Evolutionary conservation across 257 asterid genomes (phyloP).

Genomic region (Solanum sejunctum): DNA sequence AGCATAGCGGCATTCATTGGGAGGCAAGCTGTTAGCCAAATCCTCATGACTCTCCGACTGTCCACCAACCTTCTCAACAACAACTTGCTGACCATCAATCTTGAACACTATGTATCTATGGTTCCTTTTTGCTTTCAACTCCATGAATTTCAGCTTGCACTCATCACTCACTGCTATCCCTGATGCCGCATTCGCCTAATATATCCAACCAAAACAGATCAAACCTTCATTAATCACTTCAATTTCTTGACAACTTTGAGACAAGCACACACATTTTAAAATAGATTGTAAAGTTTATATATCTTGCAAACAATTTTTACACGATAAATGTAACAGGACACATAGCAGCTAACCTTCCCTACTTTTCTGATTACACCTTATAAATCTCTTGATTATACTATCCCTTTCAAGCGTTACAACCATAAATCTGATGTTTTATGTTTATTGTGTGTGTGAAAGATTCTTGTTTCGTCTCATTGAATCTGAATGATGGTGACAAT

Average conservation of each 20-base stretch:
- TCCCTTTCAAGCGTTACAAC: background rate
- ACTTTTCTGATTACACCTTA: background rate
- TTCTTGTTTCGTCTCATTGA: background rate
- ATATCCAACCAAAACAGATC: background rate
- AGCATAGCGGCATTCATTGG: constrained; percentile 50
- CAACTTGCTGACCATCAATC: constrained; percentile 45
- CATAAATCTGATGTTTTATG: background rate
- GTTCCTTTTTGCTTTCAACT: constrained; percentile 53
- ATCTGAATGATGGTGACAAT: background rate
- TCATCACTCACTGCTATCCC: constrained; percentile 61
- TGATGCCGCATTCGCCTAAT: constrained; percentile 59
- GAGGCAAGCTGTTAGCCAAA: constrained; percentile 37
- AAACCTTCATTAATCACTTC: background rate
- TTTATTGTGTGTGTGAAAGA: background rate
- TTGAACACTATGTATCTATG: constrained; percentile 47
- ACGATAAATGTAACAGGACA: background rate
- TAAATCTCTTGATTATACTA: background rate
- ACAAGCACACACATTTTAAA: background rate
- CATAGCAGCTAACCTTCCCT: background rate
- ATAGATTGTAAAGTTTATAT: background rate
- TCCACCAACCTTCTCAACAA: constrained; percentile 40
- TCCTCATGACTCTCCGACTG: constrained; percentile 36
- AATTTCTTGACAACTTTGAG: background rate
- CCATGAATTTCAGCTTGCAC: constrained; percentile 57
- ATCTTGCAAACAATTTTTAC: background rate